A percentile compares a stretch with the other conserved stretches of the same genome.
These are phyloP conservation scores for Diplosphaera chodatii DNA, from an alignment of 139 green algal genomes.

Conservation along the genomic window DNA sequence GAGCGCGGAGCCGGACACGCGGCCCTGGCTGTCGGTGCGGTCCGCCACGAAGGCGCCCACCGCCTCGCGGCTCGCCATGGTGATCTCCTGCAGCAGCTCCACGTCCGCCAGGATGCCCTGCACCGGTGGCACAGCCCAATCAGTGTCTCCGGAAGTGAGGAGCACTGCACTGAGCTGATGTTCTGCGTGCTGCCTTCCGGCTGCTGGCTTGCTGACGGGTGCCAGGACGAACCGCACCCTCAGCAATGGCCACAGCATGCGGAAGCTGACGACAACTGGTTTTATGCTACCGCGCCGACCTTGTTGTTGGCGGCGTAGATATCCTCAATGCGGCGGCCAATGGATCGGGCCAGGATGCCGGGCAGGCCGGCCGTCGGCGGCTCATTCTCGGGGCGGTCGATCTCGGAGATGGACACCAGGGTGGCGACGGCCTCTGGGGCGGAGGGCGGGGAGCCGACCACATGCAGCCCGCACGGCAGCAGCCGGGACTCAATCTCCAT, in stretches of 20 bases:
- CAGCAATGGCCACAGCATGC: too few relatives aligned
- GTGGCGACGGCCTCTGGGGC: slow-evolving; percentile 94
- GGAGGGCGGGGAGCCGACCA: slow-evolving; percentile 86
- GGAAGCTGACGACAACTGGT: too few relatives aligned
- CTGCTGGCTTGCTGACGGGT: too few relatives aligned
- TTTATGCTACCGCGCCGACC: too few relatives aligned
- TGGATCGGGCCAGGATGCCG: slow-evolving; percentile 78
- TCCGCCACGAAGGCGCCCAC: slow-evolving; percentile 88
- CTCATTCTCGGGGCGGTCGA: slow-evolving; percentile 85
- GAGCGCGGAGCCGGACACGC: slow-evolving; percentile 56
- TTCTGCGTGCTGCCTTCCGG: too few relatives aligned
- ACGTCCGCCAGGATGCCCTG: slow-evolving; percentile 87
- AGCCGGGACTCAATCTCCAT: too few relatives aligned
- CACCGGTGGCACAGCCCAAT: slow-evolving; percentile 1
- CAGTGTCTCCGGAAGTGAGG: too few relatives aligned
- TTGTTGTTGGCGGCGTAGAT: slow-evolving; percentile 85
- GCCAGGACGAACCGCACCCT: too few relatives aligned
- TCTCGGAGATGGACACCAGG: slow-evolving; percentile 96
- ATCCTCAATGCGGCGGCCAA: slow-evolving; percentile 87
- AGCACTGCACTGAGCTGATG: too few relatives aligned
- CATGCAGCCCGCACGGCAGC: too few relatives aligned
- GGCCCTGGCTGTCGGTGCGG: slow-evolving; percentile 61
- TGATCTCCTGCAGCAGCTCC: slow-evolving; percentile 84
- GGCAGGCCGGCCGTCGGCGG: slow-evolving; percentile 82
- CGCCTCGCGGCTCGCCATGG: slow-evolving; percentile 57